A percentile compares a stretch with the other conserved stretches of the same genome.
phyloP scores from a whole-genome alignment of 768 basidiomycete genomes.

The Pisolithus albus region DNA sequence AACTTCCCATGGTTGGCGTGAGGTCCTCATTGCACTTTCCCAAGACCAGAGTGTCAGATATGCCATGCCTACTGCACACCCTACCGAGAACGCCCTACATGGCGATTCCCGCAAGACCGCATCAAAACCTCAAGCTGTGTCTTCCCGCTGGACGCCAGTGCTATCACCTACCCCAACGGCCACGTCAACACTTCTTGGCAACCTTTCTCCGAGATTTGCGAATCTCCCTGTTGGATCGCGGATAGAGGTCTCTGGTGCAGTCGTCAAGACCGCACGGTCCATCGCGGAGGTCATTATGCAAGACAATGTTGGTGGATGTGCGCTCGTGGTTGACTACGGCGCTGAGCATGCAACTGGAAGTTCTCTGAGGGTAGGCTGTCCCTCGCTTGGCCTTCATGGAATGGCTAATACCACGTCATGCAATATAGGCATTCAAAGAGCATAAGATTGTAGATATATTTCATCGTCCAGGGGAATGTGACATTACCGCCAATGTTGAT shows the following conservation, averaged over 20 bases:
- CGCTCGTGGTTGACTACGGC: slow-evolving; percentile 88
- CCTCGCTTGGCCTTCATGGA: slow-evolving; percentile 2
- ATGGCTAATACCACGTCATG: not conserved
- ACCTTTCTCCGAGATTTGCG: slow-evolving; percentile 64
- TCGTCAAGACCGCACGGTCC: slow-evolving; percentile 60
- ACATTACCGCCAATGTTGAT: slow-evolving; percentile 96
- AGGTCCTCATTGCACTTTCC: slow-evolving; percentile 60
- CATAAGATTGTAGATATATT: slow-evolving; percentile 86
- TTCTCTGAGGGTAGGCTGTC: slow-evolving; percentile 69
- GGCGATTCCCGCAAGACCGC: not conserved
- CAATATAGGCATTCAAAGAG: slow-evolving; percentile 73
- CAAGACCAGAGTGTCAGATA: slow-evolving; percentile 33
- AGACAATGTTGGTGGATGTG: slow-evolving; percentile 41
- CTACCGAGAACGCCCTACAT: slow-evolving; percentile 7
- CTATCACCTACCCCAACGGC: slow-evolving; percentile 55
- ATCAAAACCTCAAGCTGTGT: slow-evolving; percentile 7
- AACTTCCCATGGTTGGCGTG: slow-evolving; percentile 75
- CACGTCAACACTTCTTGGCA: slow-evolving; percentile 48
- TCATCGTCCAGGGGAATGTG: slow-evolving; percentile 76
- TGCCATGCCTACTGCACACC: slow-evolving; percentile 16
- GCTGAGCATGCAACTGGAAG: slow-evolving; percentile 57
- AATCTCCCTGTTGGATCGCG: slow-evolving; percentile 60
- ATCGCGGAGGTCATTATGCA: slow-evolving; percentile 56
- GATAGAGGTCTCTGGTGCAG: slow-evolving; percentile 73
- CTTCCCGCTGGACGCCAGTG: slow-evolving; percentile 52